phyloP scores from a whole-genome alignment of 345 rosid genomes.

The Linum usitatissimum region DNA sequence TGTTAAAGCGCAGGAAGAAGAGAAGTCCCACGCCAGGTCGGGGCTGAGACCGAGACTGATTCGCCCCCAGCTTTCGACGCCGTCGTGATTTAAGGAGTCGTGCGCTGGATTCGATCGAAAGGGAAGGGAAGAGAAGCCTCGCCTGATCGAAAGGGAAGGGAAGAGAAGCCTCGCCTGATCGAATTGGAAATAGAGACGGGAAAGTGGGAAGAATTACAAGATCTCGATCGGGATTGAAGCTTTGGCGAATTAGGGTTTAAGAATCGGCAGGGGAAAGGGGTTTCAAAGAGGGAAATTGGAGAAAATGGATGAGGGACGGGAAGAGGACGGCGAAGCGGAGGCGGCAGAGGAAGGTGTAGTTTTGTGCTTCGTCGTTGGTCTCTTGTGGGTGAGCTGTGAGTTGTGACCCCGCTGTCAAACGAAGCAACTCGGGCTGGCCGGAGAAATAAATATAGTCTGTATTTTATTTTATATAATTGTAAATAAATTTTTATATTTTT shows the following conservation, averaged over 20 bases:
- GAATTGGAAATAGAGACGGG: conserved; percentile 11
- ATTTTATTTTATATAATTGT: no score
- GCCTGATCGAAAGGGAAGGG: not conserved
- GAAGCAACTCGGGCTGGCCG: not conserved
- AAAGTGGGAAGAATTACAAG: not conserved
- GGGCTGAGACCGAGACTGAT: conserved; percentile 78
- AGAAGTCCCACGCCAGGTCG: conserved; percentile 58
- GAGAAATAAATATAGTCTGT: no score
- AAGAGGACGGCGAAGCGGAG: not conserved
- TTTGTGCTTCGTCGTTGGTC: not conserved
- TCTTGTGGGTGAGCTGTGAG: not conserved
- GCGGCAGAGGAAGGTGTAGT: not conserved
- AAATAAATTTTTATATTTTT: no score
- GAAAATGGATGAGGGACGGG: not conserved
- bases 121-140: conserved; percentile 4
- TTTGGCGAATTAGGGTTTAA: not conserved
- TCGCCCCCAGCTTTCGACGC: conserved; percentile 77
- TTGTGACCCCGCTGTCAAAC: not conserved
- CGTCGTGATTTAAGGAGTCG: conserved; percentile 8
- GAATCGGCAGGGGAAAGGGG: not conserved
- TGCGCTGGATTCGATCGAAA: conserved; percentile 9
- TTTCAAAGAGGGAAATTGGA: not conserved
- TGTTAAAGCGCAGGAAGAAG: conserved; percentile 50
- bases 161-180: no score
- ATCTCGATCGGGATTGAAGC: not conserved